Percentiles rank a stretch among this genome's conserved stretches.
Conservation (phyloP, 2,329 filamentous ascomycete species). For the Aspergillus neotritici region DNA sequence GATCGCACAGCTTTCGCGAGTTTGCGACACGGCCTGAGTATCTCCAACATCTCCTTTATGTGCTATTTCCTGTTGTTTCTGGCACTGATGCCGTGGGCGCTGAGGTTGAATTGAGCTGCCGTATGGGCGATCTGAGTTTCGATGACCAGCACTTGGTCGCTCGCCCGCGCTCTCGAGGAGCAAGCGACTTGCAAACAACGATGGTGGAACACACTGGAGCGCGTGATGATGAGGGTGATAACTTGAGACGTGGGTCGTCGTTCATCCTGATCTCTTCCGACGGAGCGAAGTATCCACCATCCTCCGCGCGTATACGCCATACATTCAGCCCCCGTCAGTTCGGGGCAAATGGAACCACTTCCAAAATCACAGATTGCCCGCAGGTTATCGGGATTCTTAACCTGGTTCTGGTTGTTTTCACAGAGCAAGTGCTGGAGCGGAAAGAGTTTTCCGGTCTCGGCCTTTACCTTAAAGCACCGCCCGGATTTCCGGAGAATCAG, state of each 20-base stretch:
- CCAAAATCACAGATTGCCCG: constrained; percentile 51
- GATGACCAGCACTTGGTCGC: constrained; percentile 82
- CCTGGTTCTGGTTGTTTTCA: constrained; percentile 71
- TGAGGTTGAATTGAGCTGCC: constrained; percentile 79
- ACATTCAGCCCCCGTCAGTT: constrained; percentile 56
- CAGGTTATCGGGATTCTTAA: constrained; percentile 73
- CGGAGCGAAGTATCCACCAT: constrained; percentile 53
- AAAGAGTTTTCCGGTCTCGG: constrained; percentile 90
- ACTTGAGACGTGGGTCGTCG: constrained; percentile 75
- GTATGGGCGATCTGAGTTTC: constrained; percentile 74
- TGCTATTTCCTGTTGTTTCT: constrained; percentile 82
- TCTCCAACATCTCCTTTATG: constrained; percentile 68
- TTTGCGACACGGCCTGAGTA: constrained; percentile 78
- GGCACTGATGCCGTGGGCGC: constrained; percentile 77
- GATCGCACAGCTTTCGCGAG: constrained; percentile 72
- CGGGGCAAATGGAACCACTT: constrained; percentile 36
- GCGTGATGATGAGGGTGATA: constrained; percentile 49
- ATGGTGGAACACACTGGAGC: constrained; percentile 51
- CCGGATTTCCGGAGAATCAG: constrained; percentile 89
- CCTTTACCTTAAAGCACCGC: constrained; percentile 79
- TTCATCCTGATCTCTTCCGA: constrained; percentile 82
- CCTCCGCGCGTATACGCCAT: constrained; percentile 58
- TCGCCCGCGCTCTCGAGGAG: constrained; percentile 61
- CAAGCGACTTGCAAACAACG: constrained; percentile 68
- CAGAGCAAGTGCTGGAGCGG: constrained; percentile 75